A percentile compares a stretch with the other conserved stretches of the same genome.
Evolutionary conservation across 2,329 filamentous ascomycete species (phyloP).

Genomic region (Aspergillus hiratsukae): DNA sequence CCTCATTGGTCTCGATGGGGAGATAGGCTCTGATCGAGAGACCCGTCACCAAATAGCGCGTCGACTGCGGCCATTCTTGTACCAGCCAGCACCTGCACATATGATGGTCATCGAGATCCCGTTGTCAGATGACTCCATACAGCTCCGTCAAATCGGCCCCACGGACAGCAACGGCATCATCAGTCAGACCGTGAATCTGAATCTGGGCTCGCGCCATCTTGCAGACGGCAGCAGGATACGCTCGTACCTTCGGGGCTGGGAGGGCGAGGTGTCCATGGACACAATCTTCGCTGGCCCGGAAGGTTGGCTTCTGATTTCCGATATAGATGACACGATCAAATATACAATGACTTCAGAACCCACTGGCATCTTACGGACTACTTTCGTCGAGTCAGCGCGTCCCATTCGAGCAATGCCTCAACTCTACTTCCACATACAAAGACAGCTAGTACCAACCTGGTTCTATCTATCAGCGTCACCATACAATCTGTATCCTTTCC

Average conservation of each 20-base stretch:
- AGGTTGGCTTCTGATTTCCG: conserved; percentile 82
- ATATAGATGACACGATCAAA: conserved; percentile 96
- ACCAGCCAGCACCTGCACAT: conserved; percentile 67
- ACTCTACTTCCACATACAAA: conserved; percentile 66
- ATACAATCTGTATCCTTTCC: conserved; percentile 88
- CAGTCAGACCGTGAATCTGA: conserved; percentile 55
- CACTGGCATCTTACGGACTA: conserved; percentile 74
- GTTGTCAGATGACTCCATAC: conserved; percentile 42
- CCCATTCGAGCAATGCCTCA: conserved; percentile 78
- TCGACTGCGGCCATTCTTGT: conserved; percentile 63
- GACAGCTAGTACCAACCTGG: conserved; percentile 62
- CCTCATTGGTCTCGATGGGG: conserved; percentile 62
- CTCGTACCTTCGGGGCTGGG: conserved; percentile 24
- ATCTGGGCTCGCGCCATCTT: conserved; percentile 44
- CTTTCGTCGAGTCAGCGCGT: conserved; percentile 71
- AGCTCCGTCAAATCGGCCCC: conserved; percentile 59
- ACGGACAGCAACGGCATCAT: conserved; percentile 69
- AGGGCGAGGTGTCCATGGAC: conserved; percentile 53
- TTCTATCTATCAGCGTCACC: conserved; percentile 94
- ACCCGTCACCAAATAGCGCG: conserved; percentile 61
- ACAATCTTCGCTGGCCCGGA: conserved; percentile 71
- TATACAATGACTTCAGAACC: conserved; percentile 77
- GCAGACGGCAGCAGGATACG: conserved; percentile 48
- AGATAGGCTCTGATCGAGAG: conserved; percentile 42
- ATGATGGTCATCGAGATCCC: conserved; percentile 62